Base-by-base conservation (phyloP, 306 rosid species). In the Cercis canadensis region DNA sequence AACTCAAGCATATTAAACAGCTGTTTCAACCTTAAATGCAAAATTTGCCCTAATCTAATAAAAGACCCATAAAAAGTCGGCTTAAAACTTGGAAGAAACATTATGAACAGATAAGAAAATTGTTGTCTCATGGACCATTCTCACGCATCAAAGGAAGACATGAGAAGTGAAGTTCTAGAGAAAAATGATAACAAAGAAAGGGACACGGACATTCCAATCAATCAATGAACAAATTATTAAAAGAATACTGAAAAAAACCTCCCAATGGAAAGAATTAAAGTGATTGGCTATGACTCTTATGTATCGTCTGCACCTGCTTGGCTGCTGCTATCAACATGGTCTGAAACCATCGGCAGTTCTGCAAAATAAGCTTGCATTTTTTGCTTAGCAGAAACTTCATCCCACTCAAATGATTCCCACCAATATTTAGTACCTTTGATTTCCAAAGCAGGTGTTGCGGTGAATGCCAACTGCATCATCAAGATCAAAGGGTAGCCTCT, bases 51-150 rank as follows among this genome's bases (percentile, higher is more conserved):
- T 52, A 67, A 70, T 76, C 70, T 86, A 59, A 77, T 85, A 58
- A 86, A 77, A 80, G 74, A 58, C 40, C 78, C 79, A 68, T 80
- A 15, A 80, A 67, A 77, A 80, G 80, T 54, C 80, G 85, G 31
- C 90, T 86, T 40, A 82, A 72, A 77, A 86, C 90, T 62, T 86
- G 73, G 85, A 82, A 78, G 82, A 86, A 67, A 68, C 85, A 77
- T 47, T 80, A 80, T 72, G 83, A 79, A 41, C 62, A 70, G 47
- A 33, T 81, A 34, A 80, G 74, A 75, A 81, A 86, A 71, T 15
- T 86, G 55, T 67, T 82, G 44, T 74, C 78, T 65, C 81, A 80
- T 80, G 31, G n/a, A n/a, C n/a, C n/a, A n/a, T n/a, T n/a, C n/a
- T n/a, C n/a, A n/a, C n/a, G n/a, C n/a, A n/a, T n/a, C n/a, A n/a